Evolutionary conservation across 257 asterid species (phyloP).

Genomic region (Verbascum thapsus): DNA sequence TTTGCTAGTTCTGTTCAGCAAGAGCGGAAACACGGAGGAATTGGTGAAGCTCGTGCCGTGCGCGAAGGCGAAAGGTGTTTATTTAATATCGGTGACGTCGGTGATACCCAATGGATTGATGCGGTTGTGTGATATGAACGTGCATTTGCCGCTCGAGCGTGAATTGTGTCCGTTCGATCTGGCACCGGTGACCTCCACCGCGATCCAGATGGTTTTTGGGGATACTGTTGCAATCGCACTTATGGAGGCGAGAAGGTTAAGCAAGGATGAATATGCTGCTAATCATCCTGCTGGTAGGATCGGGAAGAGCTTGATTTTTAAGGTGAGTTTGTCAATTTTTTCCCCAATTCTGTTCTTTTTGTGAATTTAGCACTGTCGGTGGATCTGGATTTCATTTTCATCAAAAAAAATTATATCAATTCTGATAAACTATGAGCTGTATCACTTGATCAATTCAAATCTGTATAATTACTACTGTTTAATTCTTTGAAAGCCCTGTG

Average conservation of each 20-base stretch:
- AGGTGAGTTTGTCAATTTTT: constrained; percentile 42
- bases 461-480: no score
- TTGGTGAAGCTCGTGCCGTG: constrained; percentile 82
- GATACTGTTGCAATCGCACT: constrained; percentile 91
- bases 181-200: constrained; percentile 77
- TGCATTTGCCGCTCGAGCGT: constrained; percentile 89
- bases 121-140: constrained; percentile 72
- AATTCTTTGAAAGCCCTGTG: no score
- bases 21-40: constrained; percentile 90
- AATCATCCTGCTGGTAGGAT: constrained; percentile 69
- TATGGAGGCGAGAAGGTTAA: constrained; percentile 81
- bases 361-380: no score
- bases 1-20: constrained; percentile 83
- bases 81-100: constrained; percentile 81
- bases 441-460: background rate
- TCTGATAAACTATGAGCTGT: no score
- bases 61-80: constrained; percentile 85
- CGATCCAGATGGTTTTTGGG: constrained; percentile 74
- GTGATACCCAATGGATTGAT: constrained; percentile 66
- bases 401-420: no score
- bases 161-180: constrained; percentile 93
- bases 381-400: no score
- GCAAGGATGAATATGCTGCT: constrained; percentile 80
- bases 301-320: constrained; percentile 65
- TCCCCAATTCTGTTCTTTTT: no score